These are phyloP conservation scores for Chloris gayana DNA, from an alignment of 176 grass and related monocot genomes.

Conservation along the genomic window DNA sequence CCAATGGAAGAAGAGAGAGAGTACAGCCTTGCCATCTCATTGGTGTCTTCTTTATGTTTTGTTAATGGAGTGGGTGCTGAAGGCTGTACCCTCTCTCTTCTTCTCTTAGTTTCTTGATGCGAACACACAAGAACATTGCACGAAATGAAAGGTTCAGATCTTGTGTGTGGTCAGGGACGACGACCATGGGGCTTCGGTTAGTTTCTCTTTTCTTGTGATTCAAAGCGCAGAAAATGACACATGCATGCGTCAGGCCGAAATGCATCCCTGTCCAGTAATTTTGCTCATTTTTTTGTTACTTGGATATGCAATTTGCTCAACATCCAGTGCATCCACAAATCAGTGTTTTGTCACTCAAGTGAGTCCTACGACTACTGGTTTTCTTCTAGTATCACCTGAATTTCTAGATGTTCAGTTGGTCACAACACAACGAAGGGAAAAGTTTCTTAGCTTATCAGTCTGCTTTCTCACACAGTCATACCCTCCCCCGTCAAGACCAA, in stretches of 20 bases:
- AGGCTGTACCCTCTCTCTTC: constrained; percentile 64
- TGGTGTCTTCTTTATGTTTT: not conserved
- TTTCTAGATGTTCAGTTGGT: not conserved
- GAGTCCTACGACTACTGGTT: not conserved
- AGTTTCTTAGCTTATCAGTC: not conserved
- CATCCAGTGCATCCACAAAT: not conserved
- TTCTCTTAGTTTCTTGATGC: constrained; percentile 53
- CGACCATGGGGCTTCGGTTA: not conserved
- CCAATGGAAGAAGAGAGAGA: constrained; percentile 60
- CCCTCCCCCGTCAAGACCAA: not conserved
- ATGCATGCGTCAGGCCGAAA: not conserved
- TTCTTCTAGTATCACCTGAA: no score
- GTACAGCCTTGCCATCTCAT: constrained; percentile 40
- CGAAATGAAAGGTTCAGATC: not conserved
- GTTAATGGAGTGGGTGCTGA: not conserved
- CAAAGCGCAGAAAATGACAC: no score
- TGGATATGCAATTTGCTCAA: not conserved
- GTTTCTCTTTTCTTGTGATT: constrained; percentile 6
- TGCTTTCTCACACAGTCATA: no score
- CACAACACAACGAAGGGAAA: not conserved
- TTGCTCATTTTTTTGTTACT: not conserved
- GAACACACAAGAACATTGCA: not conserved
- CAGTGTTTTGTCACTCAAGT: not conserved
- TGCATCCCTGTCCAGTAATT: not conserved
- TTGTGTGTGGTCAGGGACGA: not conserved